Conservation (phyloP, 2,329 filamentous ascomycete species). For the Penicillium sp. region DNA sequence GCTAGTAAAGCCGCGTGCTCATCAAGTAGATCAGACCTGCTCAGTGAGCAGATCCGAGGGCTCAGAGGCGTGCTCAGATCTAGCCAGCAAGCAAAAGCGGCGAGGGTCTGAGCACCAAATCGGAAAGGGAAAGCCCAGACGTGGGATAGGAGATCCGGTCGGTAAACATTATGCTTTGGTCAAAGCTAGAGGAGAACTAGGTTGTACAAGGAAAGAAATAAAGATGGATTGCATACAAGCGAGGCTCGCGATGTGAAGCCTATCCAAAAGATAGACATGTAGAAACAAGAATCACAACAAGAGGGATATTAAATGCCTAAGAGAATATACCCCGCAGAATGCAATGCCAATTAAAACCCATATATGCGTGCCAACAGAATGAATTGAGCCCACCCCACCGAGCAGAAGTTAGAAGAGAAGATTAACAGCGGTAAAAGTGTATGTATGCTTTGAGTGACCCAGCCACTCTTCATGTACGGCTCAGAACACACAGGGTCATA, state of each 20-base stretch:
- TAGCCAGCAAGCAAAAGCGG: no score
- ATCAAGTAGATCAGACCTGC: no score
- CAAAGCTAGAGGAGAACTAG: not conserved
- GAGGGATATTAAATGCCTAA: conserved; percentile 22
- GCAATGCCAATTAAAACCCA: conserved; percentile 28
- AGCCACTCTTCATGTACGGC: conserved; percentile 28
- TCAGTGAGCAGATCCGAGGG: no score
- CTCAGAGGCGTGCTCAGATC: no score
- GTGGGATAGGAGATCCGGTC: no score
- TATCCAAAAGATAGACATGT: not conserved
- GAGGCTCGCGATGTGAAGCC: conserved; percentile 1
- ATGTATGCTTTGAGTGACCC: conserved; percentile 26
- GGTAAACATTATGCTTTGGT: not conserved
- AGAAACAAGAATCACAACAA: conserved; percentile 1
- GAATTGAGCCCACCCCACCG: not conserved
- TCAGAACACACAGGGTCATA: not conserved
- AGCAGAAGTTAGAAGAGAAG: conserved; percentile 3
- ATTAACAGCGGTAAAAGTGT: conserved; percentile 7
- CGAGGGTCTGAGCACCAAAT: no score
- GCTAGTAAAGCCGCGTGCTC: no score
- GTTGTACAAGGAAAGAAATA: conserved; percentile 2
- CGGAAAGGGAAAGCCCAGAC: no score
- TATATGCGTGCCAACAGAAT: conserved; percentile 16
- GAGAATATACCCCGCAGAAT: conserved; percentile 24
- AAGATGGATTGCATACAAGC: not conserved